These are phyloP conservation scores for Candida nemodendra DNA, from an alignment of 805 yeast species.

Conservation along the genomic window DNA sequence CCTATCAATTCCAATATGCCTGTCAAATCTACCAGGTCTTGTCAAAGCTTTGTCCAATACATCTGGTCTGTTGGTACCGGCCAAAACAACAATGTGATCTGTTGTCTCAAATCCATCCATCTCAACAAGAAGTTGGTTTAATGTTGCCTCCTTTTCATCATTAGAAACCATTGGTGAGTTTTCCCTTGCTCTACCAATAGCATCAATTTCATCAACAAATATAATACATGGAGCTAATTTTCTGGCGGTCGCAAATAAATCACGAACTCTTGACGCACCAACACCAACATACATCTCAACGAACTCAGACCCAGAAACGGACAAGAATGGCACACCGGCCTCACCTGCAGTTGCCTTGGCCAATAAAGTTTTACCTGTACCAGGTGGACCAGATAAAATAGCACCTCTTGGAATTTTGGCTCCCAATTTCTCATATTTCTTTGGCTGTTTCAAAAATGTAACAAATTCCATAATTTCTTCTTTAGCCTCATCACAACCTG, in stretches of 20 bases:
- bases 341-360: conserved; percentile 99
- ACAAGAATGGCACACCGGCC: conserved; percentile 95
- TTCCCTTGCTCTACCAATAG: conserved; percentile 91
- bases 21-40: conserved; percentile 97
- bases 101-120: conserved; percentile 95
- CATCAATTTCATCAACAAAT: conserved; percentile 98
- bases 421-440: conserved; percentile 86
- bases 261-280: conserved; percentile 98
- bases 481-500: conserved; percentile 96
- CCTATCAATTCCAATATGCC: conserved; percentile 86
- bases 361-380: conserved; percentile 95
- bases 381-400: conserved; percentile 96
- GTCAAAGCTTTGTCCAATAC: conserved; percentile 87
- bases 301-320: conserved; percentile 96
- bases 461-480: conserved; percentile 98
- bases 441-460: conserved; percentile 84
- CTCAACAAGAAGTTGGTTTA: conserved; percentile 93
- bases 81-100: conserved; percentile 94
- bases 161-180: conserved; percentile 72
- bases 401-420: conserved; percentile 99
- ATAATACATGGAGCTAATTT: conserved; percentile 92
- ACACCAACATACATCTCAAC: conserved; percentile 99
- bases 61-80: conserved; percentile 97
- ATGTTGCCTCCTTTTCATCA: conserved; percentile 95
- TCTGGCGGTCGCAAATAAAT: conserved; percentile 86